Evolutionary conservation across 2,329 filamentous ascomycete species (phyloP), one percentile per base, ranked within the genome.

Genomic region (Exophiala spinifera): DNA sequence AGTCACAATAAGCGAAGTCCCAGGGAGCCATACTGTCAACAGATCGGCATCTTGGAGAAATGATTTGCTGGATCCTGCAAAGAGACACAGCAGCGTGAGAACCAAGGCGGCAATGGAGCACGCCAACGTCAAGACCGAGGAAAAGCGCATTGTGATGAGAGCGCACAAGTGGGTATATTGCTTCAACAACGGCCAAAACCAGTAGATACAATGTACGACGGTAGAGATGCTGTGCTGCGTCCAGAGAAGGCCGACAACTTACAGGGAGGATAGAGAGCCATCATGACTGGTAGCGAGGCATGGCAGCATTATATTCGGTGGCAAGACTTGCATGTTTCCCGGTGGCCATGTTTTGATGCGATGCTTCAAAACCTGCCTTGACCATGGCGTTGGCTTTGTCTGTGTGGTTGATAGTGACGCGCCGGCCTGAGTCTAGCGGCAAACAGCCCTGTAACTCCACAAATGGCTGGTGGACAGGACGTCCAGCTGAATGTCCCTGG

Each of bases 51-150:
- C 72, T 57, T 83, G 76, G 68, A 86, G 76, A 61, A 84, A 78
- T 14, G 71, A 72, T 48, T 70, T 72, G 62, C 79, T 81, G 34
- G 77, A 74, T 34, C 83, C 83, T 1, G 83, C 82, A 61, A 84
- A 84, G 55, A 86, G 72, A 64, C 79, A 83, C 7, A 85, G 72
- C 61, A 85, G 76, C 15, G 76, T 76, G 40, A 86, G 75, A 17
- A 85, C 73, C 37, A 85, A 77, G 3, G 81, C 79, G 25, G 74
- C 76, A 20, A 79, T 72, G 56, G 77, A 75, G 58, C 77, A 75
- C 40, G 77, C 61, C 39, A 76, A 65, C 5, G 80, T 80, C n/a
- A 83, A 62, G 17, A 82, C 59, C 13, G 76, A 75, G 28, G 71
- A 63, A n/a, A 68, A 65, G 33, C 76, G 74, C 77, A 80, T 79